phyloP scores from a whole-genome alignment of 768 basidiomycete genomes.

The Panus rudis region DNA sequence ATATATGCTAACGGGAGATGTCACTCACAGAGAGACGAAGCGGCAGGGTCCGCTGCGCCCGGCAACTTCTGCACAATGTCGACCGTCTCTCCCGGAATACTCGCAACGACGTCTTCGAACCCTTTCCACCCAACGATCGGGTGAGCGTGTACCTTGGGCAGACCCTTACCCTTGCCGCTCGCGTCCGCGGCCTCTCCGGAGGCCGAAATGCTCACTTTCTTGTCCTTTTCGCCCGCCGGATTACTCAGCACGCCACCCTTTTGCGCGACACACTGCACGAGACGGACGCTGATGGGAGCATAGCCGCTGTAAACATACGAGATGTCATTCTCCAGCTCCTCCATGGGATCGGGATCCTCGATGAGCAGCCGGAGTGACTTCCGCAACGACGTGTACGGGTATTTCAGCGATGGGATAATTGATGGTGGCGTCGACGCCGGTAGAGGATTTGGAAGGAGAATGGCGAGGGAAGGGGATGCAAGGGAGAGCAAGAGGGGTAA shows the following conservation, averaged over 20 bases:
- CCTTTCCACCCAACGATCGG: constrained; percentile 96
- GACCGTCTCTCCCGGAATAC: constrained; percentile 80
- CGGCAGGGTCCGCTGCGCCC: constrained; percentile 20
- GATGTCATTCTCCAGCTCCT: constrained; percentile 89
- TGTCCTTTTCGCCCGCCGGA: constrained; percentile 54
- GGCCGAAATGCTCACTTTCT: too few relatives aligned
- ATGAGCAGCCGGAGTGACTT: constrained; percentile 89
- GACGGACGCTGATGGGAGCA: constrained; percentile 85
- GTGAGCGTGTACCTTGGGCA: constrained; percentile 67
- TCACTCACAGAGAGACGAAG: constrained; percentile 28
- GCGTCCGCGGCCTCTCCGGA: constrained; percentile 31
- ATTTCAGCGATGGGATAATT: constrained; percentile 41
- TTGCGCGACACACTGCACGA: constrained; percentile 90
- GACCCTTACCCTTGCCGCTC: constrained; percentile 29
- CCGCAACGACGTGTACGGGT: constrained; percentile 65
- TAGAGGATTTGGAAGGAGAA: constrained; percentile 62
- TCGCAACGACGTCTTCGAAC: constrained; percentile 82
- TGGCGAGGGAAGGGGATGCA: constrained; percentile 56
- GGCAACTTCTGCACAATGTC: constrained; percentile 57
- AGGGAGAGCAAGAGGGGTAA: constrained; percentile 63
- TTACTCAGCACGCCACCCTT: constrained; percentile 86
- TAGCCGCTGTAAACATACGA: constrained; percentile 96
- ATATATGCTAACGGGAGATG: neutral
- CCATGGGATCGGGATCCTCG: constrained; percentile 75
- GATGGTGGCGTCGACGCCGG: constrained; percentile 42